Evolutionary conservation across 805 yeast genomes (phyloP), one percentile per base, ranked within the genome.

Genomic region (Kockiozyma suomiensis): DNA sequence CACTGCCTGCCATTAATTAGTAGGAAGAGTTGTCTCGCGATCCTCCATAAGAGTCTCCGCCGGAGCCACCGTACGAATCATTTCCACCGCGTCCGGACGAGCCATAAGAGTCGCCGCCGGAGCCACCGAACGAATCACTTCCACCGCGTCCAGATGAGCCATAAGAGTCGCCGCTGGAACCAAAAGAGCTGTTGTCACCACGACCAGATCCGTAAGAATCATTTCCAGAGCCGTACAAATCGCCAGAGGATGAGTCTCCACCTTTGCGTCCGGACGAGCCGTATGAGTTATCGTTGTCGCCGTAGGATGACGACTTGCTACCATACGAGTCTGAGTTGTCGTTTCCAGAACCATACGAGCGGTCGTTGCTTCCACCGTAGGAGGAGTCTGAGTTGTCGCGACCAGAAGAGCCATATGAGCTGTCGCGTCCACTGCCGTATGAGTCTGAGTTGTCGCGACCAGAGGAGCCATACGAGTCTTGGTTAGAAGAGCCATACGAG

Each of bases 361-460:
- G 6, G 41, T 37, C n/a, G 41, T 37, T 10, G 46, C 28, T 30
- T 30, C 6, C 33, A 6, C 33, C 48, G 48, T 33, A 32, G 48
- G 23, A 43, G 26, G 48, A 43, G 48, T 43, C 48, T 26, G 46
- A 41, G 48, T 26, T 25, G 48, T 6, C 33, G 10, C 17, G 4
- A 33, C 48, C 33, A 3, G 15, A 8, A 26, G 26, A 17, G 23
- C 46, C 46, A 42, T 10, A 42, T 5, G 46, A 42, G 13, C 15
- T 13, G 23, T 7, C 17, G 42, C 21, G 6, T 38, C 15, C 15
- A 4, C 26, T 17, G 8, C 48, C 48, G 33, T 43, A 43, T 5
- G 48, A 47, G 26, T 47, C 50, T 15, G 50, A 47, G 40, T 47
- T 32, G 50, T 32, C 50, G 40, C 40, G 38, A 15, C 26, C 50